phyloP scores from a whole-genome alignment of 73 alveolate genomes.

The Effrenium voratum region DNA sequence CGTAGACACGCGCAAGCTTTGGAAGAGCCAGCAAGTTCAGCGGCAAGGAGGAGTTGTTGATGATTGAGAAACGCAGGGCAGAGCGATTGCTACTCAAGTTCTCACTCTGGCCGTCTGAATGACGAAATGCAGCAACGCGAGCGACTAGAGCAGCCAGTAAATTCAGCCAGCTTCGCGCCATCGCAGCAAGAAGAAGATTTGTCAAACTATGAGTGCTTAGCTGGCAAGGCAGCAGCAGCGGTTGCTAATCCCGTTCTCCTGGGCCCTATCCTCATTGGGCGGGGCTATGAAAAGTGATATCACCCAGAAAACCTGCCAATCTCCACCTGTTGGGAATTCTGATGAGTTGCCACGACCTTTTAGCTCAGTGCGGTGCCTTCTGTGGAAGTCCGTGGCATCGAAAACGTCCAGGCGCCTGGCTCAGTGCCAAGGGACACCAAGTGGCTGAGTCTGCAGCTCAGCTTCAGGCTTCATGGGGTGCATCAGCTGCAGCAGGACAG shows the following conservation, averaged over 20 bases:
- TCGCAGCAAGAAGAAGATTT: no score
- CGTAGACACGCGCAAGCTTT: conserved; percentile 39
- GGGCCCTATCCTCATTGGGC: no score
- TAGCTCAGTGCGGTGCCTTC: background rate
- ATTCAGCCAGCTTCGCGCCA: no score
- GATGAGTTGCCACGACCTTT: background rate
- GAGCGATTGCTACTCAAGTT: background rate
- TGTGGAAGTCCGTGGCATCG: conserved; percentile 49
- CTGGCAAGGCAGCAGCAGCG: no score
- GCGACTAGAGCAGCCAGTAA: no score
- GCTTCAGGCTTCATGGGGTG: conserved; percentile 50
- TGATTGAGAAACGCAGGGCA: conserved; percentile 36
- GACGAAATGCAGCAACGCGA: conserved; percentile 20
- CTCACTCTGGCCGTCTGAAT: no score
- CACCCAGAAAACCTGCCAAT: no score
- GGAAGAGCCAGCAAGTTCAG: conserved; percentile 58
- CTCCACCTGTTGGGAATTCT: no score
- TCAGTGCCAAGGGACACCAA: background rate
- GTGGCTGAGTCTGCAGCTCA: background rate
- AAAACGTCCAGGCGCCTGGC: conserved; percentile 60
- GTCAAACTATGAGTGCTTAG: no score
- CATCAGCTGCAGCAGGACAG: conserved; percentile 64
- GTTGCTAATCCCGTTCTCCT: no score
- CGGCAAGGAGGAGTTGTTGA: conserved; percentile 58
- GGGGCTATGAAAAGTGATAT: no score